A percentile compares a stretch with the other conserved stretches of the same genome.
Conservation (phyloP, 148 eudicot species). For the Cornus kousa region DNA sequence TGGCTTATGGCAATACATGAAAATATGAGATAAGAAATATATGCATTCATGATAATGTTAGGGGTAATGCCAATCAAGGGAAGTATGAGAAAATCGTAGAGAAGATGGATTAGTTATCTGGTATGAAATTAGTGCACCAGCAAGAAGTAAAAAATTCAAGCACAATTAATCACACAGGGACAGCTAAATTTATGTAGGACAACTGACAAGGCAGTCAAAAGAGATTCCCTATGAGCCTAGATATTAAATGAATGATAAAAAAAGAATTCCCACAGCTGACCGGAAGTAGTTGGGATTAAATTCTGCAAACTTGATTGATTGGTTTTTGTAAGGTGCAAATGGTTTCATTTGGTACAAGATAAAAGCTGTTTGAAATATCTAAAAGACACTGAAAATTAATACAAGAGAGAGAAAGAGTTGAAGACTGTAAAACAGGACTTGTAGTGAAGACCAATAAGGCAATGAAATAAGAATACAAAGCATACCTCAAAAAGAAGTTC, state of each 20-base stretch:
- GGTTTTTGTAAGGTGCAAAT: background rate
- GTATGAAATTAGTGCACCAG: background rate
- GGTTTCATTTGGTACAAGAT: too few species aligned
- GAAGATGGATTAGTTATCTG: background rate
- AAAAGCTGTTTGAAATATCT: background rate
- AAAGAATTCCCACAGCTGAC: background rate
- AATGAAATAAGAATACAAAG: background rate
- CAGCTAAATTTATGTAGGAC: background rate
- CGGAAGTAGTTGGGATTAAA: background rate
- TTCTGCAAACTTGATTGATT: background rate
- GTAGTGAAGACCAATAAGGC: background rate
- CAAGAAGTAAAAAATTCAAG: background rate
- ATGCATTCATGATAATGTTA: too few species aligned
- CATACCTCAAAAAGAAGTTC: slow-evolving; percentile 18
- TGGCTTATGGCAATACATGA: too few species aligned
- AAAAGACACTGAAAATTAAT: background rate
- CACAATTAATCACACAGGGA: background rate
- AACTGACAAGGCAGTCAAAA: background rate
- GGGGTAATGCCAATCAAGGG: too few species aligned
- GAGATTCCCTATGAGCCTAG: background rate
- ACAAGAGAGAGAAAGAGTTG: background rate
- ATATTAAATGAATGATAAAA: background rate
- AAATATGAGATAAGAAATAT: too few species aligned
- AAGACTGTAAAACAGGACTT: background rate
- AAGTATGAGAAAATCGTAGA: too few species aligned